A percentile compares a stretch with the other conserved stretches of the same genome.
phyloP scores from a whole-genome alignment of 345 rosid genomes.

The Eucalyptus marginata region DNA sequence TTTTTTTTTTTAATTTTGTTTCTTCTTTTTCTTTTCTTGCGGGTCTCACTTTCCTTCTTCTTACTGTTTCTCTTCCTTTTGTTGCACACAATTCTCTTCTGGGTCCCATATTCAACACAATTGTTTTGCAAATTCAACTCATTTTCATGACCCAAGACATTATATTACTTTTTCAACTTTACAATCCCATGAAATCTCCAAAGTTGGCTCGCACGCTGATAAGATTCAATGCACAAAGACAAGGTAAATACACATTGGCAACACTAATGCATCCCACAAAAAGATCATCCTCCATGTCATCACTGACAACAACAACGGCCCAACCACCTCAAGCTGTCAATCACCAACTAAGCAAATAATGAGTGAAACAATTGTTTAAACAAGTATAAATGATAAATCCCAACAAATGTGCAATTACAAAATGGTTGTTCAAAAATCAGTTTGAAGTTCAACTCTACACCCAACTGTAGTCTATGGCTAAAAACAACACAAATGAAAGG shows the following conservation, averaged over 20 bases:
- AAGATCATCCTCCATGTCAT: neutral
- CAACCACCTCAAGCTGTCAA: neutral
- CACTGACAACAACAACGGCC: neutral
- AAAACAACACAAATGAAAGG: neutral
- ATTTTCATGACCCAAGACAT: neutral
- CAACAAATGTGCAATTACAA: neutral
- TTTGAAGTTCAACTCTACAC: neutral
- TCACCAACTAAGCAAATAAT: neutral
- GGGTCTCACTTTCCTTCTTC: neutral
- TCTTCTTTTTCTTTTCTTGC: no score
- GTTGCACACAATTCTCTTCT: neutral
- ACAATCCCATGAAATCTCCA: neutral
- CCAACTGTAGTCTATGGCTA: neutral
- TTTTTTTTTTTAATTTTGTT: no score
- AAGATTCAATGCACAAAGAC: neutral
- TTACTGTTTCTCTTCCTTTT: neutral
- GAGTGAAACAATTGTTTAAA: neutral
- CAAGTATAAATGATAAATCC: neutral
- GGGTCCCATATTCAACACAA: neutral
- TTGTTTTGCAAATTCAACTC: neutral
- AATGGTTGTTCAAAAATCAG: neutral
- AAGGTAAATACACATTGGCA: neutral
- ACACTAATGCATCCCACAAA: neutral
- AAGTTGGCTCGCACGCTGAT: neutral
- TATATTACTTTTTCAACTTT: neutral